Base-by-base conservation (phyloP, 768 basidiomycete species). In the Russula brevipes region DNA sequence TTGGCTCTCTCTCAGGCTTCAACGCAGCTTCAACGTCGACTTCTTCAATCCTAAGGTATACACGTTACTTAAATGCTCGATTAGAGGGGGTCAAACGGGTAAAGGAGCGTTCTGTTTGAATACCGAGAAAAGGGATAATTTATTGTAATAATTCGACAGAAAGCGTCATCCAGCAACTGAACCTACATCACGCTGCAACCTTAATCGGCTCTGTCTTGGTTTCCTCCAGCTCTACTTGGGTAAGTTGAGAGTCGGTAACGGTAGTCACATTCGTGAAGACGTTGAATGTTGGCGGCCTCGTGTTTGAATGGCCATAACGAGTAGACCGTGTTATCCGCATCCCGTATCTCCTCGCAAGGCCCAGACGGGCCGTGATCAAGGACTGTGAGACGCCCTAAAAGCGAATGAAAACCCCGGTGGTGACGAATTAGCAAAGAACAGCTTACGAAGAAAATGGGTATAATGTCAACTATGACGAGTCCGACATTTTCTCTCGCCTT, bases 351-450 rank as follows among this genome's bases (percentile, higher is more conserved):
- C 59, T 60, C 33, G 51, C 10, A 24, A 71, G 64, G 14, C 67
- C 70, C 50, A 70, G 60, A 41, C 66, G 69, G 16, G 66, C 68
- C 35, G 68, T 69, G 58, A 70, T 69, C 50, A 72, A 65, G 50
- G 66, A 61, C 50, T 72, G 71, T 7, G 71, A 72, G 35, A 72
- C 68, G 6, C 69, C 71, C 70, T 71, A 52, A 54, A 24, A 24
- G 24, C 12, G 2, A 9, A 41, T 33, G 51, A 17, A 33, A 41
- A 33, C 8, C 24, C 36, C 9, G 30, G 2, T 46, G 35, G 31
- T 7, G 8, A 3, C 7, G n/a, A 1, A 24, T 17, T 12, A 10
- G 14, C 42, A 5, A 11, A 38, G 5, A 33, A 14, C 35, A 19
- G 33, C 62, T 54, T 63, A 58, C 62, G n/a, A 63, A 63, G 51